A percentile compares a stretch with the other conserved stretches of the same genome.
Conservation (phyloP, 805 yeast species). For the Candida qinlingensis region DNA sequence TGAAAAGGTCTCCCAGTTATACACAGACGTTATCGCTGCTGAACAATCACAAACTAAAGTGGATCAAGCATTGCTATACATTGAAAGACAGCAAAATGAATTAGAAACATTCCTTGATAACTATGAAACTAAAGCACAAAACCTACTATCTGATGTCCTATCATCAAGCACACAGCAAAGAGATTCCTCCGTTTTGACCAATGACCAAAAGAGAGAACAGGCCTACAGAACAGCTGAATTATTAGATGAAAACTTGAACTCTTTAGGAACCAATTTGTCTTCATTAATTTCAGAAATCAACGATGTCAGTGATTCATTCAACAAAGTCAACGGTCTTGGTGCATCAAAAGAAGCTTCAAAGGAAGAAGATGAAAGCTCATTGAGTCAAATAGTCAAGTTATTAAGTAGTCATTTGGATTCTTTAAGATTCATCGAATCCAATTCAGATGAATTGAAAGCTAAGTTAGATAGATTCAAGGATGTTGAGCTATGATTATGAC, state of each 20-base stretch:
- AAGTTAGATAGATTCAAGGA: slow-evolving; percentile 43
- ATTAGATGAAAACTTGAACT: slow-evolving; percentile 74
- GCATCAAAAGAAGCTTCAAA: slow-evolving; percentile 27
- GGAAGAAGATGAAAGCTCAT: slow-evolving; percentile 37
- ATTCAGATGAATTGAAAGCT: slow-evolving; percentile 61
- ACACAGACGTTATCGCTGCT: slow-evolving; percentile 72
- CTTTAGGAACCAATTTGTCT: slow-evolving; percentile 69
- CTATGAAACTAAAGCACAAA: slow-evolving; percentile 52
- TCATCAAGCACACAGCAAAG: slow-evolving; percentile 26
- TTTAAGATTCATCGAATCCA: slow-evolving; percentile 77
- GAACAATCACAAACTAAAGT: slow-evolving; percentile 81
- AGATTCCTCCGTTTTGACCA: slow-evolving; percentile 37
- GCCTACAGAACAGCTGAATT: slow-evolving; percentile 85
- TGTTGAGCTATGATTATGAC: slow-evolving; percentile 13
- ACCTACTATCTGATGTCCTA: slow-evolving; percentile 31
- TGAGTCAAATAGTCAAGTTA: slow-evolving; percentile 70
- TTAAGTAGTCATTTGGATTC: slow-evolving; percentile 88
- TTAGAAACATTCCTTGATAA: slow-evolving; percentile 75
- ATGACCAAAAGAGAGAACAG: slow-evolving; percentile 84
- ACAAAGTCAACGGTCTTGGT: slow-evolving; percentile 47
- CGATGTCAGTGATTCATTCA: slow-evolving; percentile 74
- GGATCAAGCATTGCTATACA: slow-evolving; percentile 81
- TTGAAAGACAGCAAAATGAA: slow-evolving; percentile 90
- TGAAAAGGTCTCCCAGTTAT: slow-evolving; percentile 72
- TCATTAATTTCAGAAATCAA: slow-evolving; percentile 78